Evolutionary conservation across 2,329 filamentous ascomycete genomes (phyloP), one percentile per base, ranked within the genome.

Genomic region (Mariannaea elegans): DNA sequence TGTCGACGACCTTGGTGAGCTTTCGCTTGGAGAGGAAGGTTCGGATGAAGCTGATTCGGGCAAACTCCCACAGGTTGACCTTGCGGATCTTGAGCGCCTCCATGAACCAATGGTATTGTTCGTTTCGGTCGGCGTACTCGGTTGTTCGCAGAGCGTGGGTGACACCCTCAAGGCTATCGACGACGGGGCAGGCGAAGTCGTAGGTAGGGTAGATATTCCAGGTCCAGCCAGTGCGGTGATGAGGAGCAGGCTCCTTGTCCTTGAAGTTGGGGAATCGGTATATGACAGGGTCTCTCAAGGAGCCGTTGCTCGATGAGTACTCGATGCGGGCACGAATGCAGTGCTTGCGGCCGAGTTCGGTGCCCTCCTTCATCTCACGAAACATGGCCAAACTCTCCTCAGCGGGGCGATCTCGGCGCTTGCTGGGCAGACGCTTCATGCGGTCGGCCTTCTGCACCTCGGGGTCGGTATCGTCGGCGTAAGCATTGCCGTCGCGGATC

Each of bases 321-420:
- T 92, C 94, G 69, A 98, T 92, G 83, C 96, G 97, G 59, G 95
- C 95, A 61, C 95, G 91, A 67, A 99, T 96, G 79, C 93, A 97
- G 87, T 94, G 94, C 73, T 85, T 87, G 47, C 88, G 79, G 59
- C 95, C 95, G 76, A 94, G 89, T 47, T 90, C 86, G 3, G 88
- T 90, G 42, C 90, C 94, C 56, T 86, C 84, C 82, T 94, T 97
- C 95, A 99, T 99, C 82, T 95, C 91, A 72, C 94, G 90, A 67
- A 97, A 96, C 68, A 90, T 91, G 52, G 87, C 87, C 70, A 99
- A 79, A 71, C 89, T 97, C 78, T 97, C 92, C 77, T 97, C 93
- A 39, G 92, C 81, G 19, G 86, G 82, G 57, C 89, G 87, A 52
- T 97, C 90, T 55, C 95, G 90, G 72, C 91, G 87, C 75, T 88